Conservation (phyloP, 176 grass and related monocot genomes). For the bread wheat (Triticum aestivum) region DNA sequence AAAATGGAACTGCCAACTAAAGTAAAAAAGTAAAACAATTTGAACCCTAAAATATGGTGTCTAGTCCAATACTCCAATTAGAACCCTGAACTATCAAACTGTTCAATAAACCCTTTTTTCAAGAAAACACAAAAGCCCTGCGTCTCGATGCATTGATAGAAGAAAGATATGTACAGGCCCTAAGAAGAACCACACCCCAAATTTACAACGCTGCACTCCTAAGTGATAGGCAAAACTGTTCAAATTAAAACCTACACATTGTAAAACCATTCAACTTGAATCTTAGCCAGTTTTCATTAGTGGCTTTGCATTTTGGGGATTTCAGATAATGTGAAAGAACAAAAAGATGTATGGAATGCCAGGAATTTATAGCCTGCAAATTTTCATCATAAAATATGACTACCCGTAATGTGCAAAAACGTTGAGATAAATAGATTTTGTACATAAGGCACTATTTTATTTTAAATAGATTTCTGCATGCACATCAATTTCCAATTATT, state of each 20-base stretch:
- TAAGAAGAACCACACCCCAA: not conserved
- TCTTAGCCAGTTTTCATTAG: not conserved
- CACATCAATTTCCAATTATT: not conserved
- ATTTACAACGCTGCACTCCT: not conserved
- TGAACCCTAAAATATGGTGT: not conserved
- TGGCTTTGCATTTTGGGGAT: not conserved
- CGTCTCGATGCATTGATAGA: not conserved
- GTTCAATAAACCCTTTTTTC: not conserved
- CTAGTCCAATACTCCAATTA: not conserved
- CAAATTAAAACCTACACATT: not conserved
- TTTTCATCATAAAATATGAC: conserved; percentile 7
- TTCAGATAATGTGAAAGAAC: not conserved
- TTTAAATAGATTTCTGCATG: not conserved
- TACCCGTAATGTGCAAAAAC: not conserved
- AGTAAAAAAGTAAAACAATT: not conserved
- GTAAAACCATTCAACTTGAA: not conserved
- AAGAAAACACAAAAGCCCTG: not conserved
- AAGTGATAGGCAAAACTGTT: not conserved
- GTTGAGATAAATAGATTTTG: not conserved
- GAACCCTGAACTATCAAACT: not conserved
- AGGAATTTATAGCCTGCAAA: not conserved
- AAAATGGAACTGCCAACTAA: not conserved
- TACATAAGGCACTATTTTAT: not conserved
- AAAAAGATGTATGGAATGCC: not conserved
- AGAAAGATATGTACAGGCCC: not conserved